phyloP scores from a whole-genome alignment of 2,329 filamentous ascomycete species.

The Aaosphaeria arxii region DNA sequence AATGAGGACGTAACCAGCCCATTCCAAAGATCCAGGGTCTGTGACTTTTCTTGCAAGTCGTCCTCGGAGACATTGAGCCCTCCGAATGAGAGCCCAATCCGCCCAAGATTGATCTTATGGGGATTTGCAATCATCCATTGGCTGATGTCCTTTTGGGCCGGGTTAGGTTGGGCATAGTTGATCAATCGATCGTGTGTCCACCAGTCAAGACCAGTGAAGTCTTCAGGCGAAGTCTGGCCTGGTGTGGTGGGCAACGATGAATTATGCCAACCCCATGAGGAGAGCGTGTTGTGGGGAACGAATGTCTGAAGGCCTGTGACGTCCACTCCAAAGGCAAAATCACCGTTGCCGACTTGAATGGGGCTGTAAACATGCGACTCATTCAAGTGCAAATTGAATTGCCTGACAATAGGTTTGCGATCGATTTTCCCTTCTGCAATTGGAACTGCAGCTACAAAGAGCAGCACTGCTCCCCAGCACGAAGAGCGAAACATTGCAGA shows the following conservation, averaged over 20 bases:
- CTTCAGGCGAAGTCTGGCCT: conserved; percentile 32
- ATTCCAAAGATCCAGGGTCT: conserved; percentile 50
- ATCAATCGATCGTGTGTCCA: conserved; percentile 45
- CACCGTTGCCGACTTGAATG: conserved; percentile 49
- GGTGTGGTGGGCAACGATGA: conserved; percentile 40
- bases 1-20: conserved; percentile 47
- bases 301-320: conserved; percentile 48
- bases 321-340: conserved; percentile 48
- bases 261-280: conserved; percentile 48
- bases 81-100: conserved; percentile 48
- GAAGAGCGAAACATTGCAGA: not conserved
- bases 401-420: conserved; percentile 24
- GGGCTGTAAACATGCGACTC: conserved; percentile 51
- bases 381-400: conserved; percentile 50
- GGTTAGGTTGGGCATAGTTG: conserved; percentile 44
- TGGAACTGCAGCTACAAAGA: not conserved
- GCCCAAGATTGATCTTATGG: conserved; percentile 51
- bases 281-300: conserved; percentile 41
- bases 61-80: conserved; percentile 40
- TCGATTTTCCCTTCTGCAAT: conserved; percentile 18
- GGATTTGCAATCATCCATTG: conserved; percentile 57
- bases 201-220: conserved; percentile 44
- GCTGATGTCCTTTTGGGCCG: conserved; percentile 40
- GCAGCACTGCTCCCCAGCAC: not conserved
- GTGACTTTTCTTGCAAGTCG: conserved; percentile 38